A percentile compares a stretch with the other conserved stretches of the same genome.
These are phyloP conservation scores for Penicillium sp. DNA, from an alignment of 2,329 filamentous ascomycete species.

Conservation along the genomic window DNA sequence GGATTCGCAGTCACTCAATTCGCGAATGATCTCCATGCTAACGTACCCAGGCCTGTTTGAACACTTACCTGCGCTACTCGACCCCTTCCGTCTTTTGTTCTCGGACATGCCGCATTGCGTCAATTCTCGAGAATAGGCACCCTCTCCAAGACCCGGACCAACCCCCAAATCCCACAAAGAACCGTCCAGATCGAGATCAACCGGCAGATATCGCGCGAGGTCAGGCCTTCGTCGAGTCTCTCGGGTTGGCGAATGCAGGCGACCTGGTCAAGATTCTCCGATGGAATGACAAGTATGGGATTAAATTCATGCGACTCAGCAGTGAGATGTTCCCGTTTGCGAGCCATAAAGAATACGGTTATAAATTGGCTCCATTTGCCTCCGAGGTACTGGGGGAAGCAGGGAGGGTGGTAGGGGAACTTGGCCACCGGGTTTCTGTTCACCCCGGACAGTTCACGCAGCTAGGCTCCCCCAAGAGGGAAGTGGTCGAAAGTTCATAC, in stretches of 20 bases:
- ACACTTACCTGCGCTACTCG: conserved; percentile 83
- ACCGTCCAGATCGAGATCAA: conserved; percentile 76
- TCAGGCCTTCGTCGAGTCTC: conserved; percentile 71
- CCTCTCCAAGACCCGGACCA: conserved; percentile 75
- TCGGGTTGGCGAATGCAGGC: conserved; percentile 80
- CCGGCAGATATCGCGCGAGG: conserved; percentile 70
- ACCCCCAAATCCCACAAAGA: conserved; percentile 82
- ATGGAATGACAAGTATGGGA: conserved; percentile 91
- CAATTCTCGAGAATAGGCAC: conserved; percentile 86
- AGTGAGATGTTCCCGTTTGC: conserved; percentile 98
- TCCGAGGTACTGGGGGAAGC: conserved; percentile 75
- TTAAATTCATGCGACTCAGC: conserved; percentile 88
- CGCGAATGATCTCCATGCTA: conserved; percentile 4
- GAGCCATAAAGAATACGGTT: conserved; percentile 84
- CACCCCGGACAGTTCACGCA: conserved; percentile 95
- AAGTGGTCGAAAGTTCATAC: conserved; percentile 76
- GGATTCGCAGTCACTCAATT: background rate
- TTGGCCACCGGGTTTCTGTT: conserved; percentile 84
- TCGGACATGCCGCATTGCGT: conserved; percentile 86
- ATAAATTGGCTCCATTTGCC: conserved; percentile 82
- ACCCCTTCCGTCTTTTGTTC: conserved; percentile 88
- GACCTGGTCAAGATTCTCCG: conserved; percentile 84
- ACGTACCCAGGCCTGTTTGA: conserved; percentile 72
- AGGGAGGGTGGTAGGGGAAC: conserved; percentile 74
- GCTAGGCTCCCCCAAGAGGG: conserved; percentile 76